Conservation (phyloP, 768 basidiomycete genomes). For the Pluteus cervinus region DNA sequence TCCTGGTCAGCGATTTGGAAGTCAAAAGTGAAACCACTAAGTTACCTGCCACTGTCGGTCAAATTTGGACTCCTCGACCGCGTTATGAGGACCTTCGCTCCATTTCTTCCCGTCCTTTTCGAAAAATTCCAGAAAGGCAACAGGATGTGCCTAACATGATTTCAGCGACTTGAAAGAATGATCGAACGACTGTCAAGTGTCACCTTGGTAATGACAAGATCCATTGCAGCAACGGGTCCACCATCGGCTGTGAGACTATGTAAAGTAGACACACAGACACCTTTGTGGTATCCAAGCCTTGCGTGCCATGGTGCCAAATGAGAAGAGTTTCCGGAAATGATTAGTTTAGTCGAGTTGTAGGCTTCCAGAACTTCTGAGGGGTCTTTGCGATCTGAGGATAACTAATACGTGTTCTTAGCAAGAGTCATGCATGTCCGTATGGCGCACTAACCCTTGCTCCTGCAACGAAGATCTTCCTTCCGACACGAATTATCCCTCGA, state of each 20-base stretch:
- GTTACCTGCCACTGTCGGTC: conserved; percentile 70
- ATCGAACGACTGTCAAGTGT: conserved; percentile 1
- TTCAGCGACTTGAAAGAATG: conserved; percentile 1
- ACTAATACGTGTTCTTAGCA: conserved; percentile 29
- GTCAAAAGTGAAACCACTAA: conserved; percentile 8
- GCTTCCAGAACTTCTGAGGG: conserved; percentile 81
- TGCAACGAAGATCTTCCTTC: conserved; percentile 76
- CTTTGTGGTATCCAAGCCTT: conserved; percentile 71
- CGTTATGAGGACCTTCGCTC: conserved; percentile 59
- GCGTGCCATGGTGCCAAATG: conserved; percentile 85
- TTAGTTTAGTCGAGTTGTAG: conserved; percentile 57
- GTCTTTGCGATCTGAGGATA: conserved; percentile 67
- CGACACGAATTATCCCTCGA: conserved; percentile 61
- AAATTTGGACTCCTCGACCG: conserved; percentile 57
- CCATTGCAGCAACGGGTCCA: conserved; percentile 68
- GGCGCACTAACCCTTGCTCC: conserved; percentile 64
- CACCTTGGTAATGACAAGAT: conserved; percentile 68
- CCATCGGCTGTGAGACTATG: conserved; percentile 79
- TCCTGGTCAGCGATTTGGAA: neutral
- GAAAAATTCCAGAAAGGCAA: conserved; percentile 74
- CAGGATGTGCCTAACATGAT: conserved; percentile 52
- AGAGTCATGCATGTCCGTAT: neutral
- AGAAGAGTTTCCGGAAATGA: conserved; percentile 79
- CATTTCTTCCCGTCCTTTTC: conserved; percentile 41
- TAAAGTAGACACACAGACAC: conserved; percentile 69